phyloP scores from a whole-genome alignment of 2,329 filamentous ascomycete genomes.

The Pestalotiopsis sp. region DNA sequence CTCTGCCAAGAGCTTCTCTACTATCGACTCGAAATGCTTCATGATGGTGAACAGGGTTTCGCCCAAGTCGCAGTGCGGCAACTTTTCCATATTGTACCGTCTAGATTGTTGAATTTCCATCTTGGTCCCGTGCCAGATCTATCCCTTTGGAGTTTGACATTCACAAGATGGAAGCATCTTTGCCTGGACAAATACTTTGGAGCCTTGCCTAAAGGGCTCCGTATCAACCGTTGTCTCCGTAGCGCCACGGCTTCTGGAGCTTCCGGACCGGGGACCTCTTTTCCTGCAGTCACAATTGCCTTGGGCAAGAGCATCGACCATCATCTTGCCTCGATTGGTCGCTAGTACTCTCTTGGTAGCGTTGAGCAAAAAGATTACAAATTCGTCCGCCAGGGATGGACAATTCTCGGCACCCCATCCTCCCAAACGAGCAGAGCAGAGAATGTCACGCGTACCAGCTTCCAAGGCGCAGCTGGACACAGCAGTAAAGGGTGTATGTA shows the following conservation, averaged over 20 bases:
- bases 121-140: neutral
- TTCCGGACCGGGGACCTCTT: neutral
- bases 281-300: neutral
- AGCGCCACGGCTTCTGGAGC: neutral
- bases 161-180: slow-evolving; percentile 22
- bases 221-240: neutral
- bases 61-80: neutral
- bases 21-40: neutral
- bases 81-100: neutral
- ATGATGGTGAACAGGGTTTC: slow-evolving; percentile 5
- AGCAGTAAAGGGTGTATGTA: slow-evolving; percentile 17
- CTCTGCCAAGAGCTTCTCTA: neutral
- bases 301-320: neutral
- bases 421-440: neutral
- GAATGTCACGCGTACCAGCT: neutral
- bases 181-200: neutral
- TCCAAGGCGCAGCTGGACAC: neutral
- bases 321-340: neutral
- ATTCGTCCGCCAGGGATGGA: neutral
- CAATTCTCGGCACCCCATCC: neutral
- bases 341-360: neutral
- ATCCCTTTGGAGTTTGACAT: neutral
- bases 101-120: neutral
- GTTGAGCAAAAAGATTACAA: neutral
- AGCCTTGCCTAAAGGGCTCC: slow-evolving; percentile 1